Evolutionary conservation across 305 asterid genomes (phyloP), one percentile per base, ranked within the genome.

Genomic region (Vinca major): DNA sequence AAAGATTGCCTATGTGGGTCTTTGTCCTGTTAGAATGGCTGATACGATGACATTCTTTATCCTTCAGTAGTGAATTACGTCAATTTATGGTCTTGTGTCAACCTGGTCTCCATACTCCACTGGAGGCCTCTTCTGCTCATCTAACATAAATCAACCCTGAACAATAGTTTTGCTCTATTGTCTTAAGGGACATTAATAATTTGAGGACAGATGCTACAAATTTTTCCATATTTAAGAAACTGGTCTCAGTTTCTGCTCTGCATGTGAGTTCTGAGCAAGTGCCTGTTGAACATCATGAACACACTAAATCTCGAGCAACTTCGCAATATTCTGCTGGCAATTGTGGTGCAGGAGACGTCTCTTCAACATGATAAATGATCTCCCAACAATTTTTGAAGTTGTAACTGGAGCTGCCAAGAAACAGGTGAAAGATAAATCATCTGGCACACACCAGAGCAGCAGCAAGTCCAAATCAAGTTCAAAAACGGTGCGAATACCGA

Each of bases 371-470:
- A 83, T 83, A 65, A 83, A 79, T 73, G 86, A 81, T 17, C 78
- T 83, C 66, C 88, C 88, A 7, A 80, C 84, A 56, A 64, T 83
- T 45, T 77, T 72, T 73, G 88, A 83, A 65, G 78, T 80, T 64
- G 86, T 83, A 62, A 77, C 78, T 16, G 84, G 84, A 67, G 74
- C 74, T 70, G 76, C 78, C 73, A 75, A 74, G 77, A 77, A 79
- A 62, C 80, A 72, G 65, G 74, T 69, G 41, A 74, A 76, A 73
- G 84, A 72, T 51, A 79, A 74, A 71, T 71, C 83, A 58, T 69
- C 85, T 57, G 79, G 70, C 63, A 62, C 80, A 11, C 72, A 80
- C 57, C 73, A 73, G 54, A 72, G 74, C 74, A 78, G 80, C 80
- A 81, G 37, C 78, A 78, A 71, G 71, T 73, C 84, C 74, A 80